A percentile compares a stretch with the other conserved stretches of the same genome.
These are phyloP conservation scores for Arxiozyma slooffiae DNA, from an alignment of 1,139 yeast genomes.

Conservation along the genomic window DNA sequence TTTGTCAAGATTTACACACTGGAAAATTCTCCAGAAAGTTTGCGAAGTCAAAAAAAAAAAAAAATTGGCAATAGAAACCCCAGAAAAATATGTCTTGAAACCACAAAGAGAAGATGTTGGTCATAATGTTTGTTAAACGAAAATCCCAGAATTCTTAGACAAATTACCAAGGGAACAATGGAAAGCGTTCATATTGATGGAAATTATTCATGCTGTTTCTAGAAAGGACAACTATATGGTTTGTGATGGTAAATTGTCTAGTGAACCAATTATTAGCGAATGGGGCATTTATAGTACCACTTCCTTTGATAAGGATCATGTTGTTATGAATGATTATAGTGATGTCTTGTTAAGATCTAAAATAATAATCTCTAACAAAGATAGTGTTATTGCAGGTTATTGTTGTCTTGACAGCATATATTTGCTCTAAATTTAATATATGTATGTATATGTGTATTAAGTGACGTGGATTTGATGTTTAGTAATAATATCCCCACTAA, in stretches of 20 bases:
- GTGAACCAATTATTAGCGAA: conserved; percentile 74
- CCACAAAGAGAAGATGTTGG: conserved; percentile 98
- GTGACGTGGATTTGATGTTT: background rate
- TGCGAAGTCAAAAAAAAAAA: conserved; percentile 51
- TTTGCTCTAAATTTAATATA: conserved; percentile 5
- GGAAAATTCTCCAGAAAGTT: conserved; percentile 60
- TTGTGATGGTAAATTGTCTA: conserved; percentile 50
- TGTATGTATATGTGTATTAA: conserved; percentile 9
- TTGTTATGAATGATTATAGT: conserved; percentile 53
- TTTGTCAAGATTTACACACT: conserved; percentile 83
- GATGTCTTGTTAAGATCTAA: conserved; percentile 88
- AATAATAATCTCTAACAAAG: conserved; percentile 79
- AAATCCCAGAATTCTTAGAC: conserved; percentile 65
- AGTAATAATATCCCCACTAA: background rate
- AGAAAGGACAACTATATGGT: conserved; percentile 56
- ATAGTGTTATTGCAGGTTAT: conserved; percentile 98
- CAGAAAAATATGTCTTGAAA: conserved; percentile 70
- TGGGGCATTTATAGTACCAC: conserved; percentile 83
- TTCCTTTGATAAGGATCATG: conserved; percentile 55
- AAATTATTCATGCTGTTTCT: conserved; percentile 66
- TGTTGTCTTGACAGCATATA: conserved; percentile 83
- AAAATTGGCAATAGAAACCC: conserved; percentile 56
- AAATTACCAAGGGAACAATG: conserved; percentile 59
- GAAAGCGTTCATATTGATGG: conserved; percentile 92
- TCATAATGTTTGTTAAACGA: conserved; percentile 75